Base-by-base conservation (phyloP, 1,284 basidiomycete species). In the Cystobasidium slooffiae region DNA sequence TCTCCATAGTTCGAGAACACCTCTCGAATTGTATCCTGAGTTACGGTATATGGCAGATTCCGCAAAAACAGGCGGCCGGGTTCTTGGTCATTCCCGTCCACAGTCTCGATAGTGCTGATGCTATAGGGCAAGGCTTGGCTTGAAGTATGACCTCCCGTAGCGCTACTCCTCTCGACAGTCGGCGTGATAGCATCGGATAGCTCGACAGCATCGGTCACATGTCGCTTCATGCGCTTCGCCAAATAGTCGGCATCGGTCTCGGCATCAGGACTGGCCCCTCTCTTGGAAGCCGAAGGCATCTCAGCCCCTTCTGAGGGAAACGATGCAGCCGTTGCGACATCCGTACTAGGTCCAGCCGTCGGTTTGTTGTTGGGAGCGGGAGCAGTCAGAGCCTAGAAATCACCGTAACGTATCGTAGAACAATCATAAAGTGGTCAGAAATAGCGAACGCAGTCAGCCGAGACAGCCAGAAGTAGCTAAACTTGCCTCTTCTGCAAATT, bases 41-140 rank as follows among this genome's bases (percentile, higher is more conserved):
- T 90, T 73, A 92, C 92, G 0, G 90, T 87, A 80, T 93, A 98
- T 0, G 94, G 87, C 20, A 98, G 83, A 81, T 98, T 99, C 14
- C 96, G 92, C 6, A 98, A 85, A 81, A 98, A 98, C 5, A 98
- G 84, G 1, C 96, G 88, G 0, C 88, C 88, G 0, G 92, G 94
- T 73, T 88, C 87, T 31, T 91, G 84, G 72, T 10, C 24, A 8
- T 16, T 39, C 1, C 9, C 4, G 6, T 39, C 18, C 6, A 22
- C 24, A 9, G 9, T 1, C 31, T 31, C 31, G 31, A 31, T 5
- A 31, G 31, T 31, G 31, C 31, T 31, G 31, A 5, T 5, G 5
- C 31, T 31, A 5, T 31, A 5, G 5, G 31, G 31, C 31, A 31
- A 2, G 31, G 2, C 2, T 1, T 31, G 31, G 31, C 31, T 31